Conservation (phyloP, 345 rosid species). For the Nasturtium officinale region DNA sequence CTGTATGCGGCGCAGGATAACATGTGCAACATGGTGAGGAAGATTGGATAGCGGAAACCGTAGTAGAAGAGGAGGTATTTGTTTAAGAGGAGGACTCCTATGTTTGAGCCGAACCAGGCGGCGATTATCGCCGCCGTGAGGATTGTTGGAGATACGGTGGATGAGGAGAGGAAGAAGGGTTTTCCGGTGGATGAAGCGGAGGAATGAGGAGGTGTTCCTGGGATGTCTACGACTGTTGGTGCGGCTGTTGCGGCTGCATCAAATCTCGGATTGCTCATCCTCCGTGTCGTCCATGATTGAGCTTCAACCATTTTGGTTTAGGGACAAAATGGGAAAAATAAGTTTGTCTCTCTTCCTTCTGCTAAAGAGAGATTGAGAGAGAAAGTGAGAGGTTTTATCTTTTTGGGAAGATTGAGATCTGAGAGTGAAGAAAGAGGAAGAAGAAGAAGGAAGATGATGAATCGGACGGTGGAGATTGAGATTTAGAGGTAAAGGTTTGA, state of each 20-base stretch:
- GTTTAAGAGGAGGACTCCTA: slow-evolving; percentile 90
- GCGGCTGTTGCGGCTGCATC: slow-evolving; percentile 49
- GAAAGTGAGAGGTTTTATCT: background rate
- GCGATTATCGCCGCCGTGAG: slow-evolving; percentile 76
- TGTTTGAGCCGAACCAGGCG: slow-evolving; percentile 93
- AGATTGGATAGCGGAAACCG: slow-evolving; percentile 91
- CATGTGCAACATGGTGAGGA: slow-evolving; percentile 94
- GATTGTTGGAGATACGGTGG: slow-evolving; percentile 58
- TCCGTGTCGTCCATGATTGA: slow-evolving; percentile 97
- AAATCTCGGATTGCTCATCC: slow-evolving; percentile 94
- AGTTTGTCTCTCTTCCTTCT: slow-evolving; percentile 31
- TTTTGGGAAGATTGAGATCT: slow-evolving; percentile 46
- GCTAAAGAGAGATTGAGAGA: slow-evolving; percentile 29
- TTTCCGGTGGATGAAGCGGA: slow-evolving; percentile 45
- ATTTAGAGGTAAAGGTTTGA: slow-evolving; percentile 41
- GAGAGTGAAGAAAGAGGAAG: slow-evolving; percentile 34
- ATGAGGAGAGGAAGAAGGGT: slow-evolving; percentile 37
- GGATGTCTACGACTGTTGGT: slow-evolving; percentile 67
- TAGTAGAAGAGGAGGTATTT: slow-evolving; percentile 91
- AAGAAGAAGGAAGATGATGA: slow-evolving; percentile 10
- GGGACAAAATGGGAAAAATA: slow-evolving; percentile 30
- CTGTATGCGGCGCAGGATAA: slow-evolving; percentile 82
- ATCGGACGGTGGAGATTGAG: slow-evolving; percentile 62
- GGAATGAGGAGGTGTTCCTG: slow-evolving; percentile 74
- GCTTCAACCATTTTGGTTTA: slow-evolving; percentile 76